These are phyloP conservation scores for Phytopythium kandeliae DNA, from an alignment of 352 stramenopile genomes.

Conservation along the genomic window DNA sequence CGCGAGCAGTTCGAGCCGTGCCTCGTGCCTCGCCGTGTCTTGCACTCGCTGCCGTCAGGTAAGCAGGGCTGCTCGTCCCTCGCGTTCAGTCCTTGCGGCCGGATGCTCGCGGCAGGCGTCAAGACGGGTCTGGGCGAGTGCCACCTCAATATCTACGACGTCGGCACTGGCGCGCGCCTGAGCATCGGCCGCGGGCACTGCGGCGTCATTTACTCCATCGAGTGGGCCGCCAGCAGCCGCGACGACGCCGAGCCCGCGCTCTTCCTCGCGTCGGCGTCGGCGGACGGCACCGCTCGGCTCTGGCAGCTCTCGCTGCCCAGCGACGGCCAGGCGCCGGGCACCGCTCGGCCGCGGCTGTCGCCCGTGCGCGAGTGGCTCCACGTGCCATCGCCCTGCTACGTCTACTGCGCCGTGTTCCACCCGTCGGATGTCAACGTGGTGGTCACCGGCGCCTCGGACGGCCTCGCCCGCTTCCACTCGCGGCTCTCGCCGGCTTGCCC, in stretches of 20 bases:
- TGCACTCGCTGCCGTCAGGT: constrained; percentile 46
- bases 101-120: constrained; percentile 42
- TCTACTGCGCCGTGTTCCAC: constrained; percentile 64
- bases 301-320: constrained; percentile 23
- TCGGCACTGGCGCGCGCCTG: constrained; percentile 31
- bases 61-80: constrained; percentile 52
- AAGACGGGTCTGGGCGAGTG: constrained; percentile 27
- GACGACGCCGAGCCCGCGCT: constrained; percentile 9
- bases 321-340: not conserved
- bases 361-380: constrained; percentile 43
- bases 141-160: constrained; percentile 37
- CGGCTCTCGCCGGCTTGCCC: constrained; percentile 7
- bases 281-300: constrained; percentile 41
- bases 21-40: constrained; percentile 46
- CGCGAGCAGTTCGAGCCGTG: constrained; percentile 33
- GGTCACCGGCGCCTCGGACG: constrained; percentile 51
- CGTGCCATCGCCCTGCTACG: constrained; percentile 44
- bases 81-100: constrained; percentile 54
- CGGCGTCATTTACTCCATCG: constrained; percentile 50
- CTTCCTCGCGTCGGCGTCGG: constrained; percentile 42
- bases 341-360: constrained; percentile 3
- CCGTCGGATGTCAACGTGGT: constrained; percentile 16
- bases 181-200: constrained; percentile 38
- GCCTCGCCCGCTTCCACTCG: constrained; percentile 35
- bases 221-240: constrained; percentile 26